Base-by-base conservation (phyloP, 1,139 yeast species). In the Scheffersomyces insectosa region DNA sequence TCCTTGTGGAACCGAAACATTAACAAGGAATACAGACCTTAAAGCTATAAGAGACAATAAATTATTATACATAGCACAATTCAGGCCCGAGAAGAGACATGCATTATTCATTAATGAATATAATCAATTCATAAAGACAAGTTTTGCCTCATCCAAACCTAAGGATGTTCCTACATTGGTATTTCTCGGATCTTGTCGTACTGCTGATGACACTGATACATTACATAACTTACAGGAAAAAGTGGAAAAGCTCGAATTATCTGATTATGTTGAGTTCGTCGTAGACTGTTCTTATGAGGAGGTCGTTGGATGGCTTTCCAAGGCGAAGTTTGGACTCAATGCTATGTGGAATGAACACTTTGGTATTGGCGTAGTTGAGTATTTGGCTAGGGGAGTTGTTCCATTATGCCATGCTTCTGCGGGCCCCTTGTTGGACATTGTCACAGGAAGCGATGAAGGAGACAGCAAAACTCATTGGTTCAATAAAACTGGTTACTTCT, bases 301-400 rank as follows among this genome's bases (percentile, higher is more conserved):
- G 25, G 83, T 95, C 14, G 71, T 79, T 36, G 57, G 65, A 29
- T 76, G 79, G 49, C 70, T 95, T 37, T 59, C 72, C n/a, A 66
- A 65, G 7, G 80, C 91, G 2, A 80, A 83, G 33, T 83, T 80
- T 55, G 99, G 99, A 3, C 72, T 93, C 38, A 91, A 95, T 58
- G 93, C 97, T 25, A 95, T 95, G 99, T 95, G 99, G 99, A 93
- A 95, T 64, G 99, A 95, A 68, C 99, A 95, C 68, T 95, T 95
- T 62, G 99, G 99, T 14, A 95, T 95, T 59, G 95, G 97, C 1
- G 95, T 93, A 6, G 99, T 93, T 7, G 99, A 95, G 65, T 91
- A 91, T 59, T 75, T 88, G 70, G 85, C 95, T 1, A 80, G 88
- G 42, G 98, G 98, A 0, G 77, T 87, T 15, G 80, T 93, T 14